Conservation (phyloP, 78 protist genomes). For the Pelomyxa schiedti region DNA sequence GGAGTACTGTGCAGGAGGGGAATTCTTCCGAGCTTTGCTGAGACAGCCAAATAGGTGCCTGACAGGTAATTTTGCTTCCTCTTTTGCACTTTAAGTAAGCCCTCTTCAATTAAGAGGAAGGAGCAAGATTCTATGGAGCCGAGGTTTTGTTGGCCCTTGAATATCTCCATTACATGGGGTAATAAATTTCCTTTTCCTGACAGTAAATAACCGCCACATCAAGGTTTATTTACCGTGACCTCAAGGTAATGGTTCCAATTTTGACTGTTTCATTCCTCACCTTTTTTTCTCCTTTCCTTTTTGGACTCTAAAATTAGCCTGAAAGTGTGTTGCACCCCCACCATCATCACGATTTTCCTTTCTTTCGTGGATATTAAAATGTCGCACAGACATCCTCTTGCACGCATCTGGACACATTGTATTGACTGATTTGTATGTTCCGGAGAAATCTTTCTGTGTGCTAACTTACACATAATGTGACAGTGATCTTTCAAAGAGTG, state of each 20-base stretch:
- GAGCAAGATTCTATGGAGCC: conserved; percentile 72
- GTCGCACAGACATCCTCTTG: conserved; percentile 74
- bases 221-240: conserved; percentile 10
- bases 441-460: no score
- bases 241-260: no score
- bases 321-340: no score
- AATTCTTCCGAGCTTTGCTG: no score
- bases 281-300: no score
- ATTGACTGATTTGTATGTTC: conserved; percentile 52
- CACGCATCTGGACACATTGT: conserved; percentile 36
- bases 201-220: background rate
- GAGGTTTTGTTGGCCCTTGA: conserved; percentile 78
- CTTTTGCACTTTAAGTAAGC: no score
- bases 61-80: no score
- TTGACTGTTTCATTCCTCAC: no score
- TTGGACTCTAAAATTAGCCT: no score
- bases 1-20: conserved; percentile 40
- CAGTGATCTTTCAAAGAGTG: conserved; percentile 21
- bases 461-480: no score
- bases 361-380: conserved; percentile 29
- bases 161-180: conserved; percentile 72
- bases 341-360: background rate
- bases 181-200: background rate
- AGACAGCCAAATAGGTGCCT: no score
- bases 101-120: no score